A percentile compares a stretch with the other conserved stretches of the same genome.
These are phyloP conservation scores for Aspergillus brasiliensis DNA, from an alignment of 2,329 filamentous ascomycete genomes.

Conservation along the genomic window DNA sequence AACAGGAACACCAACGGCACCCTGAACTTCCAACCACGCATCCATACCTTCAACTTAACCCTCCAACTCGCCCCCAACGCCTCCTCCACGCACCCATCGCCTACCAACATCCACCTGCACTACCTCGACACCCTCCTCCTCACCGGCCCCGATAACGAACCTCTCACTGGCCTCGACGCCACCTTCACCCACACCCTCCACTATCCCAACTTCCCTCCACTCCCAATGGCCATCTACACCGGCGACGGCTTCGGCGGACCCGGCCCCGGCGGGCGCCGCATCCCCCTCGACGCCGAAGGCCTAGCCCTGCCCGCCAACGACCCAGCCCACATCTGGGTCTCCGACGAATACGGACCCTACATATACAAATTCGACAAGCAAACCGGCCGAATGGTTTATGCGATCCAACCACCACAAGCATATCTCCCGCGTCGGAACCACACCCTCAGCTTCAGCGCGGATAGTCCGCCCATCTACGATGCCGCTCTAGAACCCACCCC, in stretches of 20 bases:
- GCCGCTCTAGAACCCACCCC: constrained; percentile 54
- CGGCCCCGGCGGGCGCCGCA: constrained; percentile 61
- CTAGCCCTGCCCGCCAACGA: constrained; percentile 62
- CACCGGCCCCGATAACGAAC: constrained; percentile 62
- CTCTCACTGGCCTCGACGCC: constrained; percentile 66
- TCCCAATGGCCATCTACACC: constrained; percentile 65
- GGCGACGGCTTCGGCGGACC: constrained; percentile 68
- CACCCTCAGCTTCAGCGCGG: constrained; percentile 63
- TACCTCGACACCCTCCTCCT: constrained; percentile 69
- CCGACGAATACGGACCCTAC: constrained; percentile 71
- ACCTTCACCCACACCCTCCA: constrained; percentile 56
- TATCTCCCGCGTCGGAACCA: constrained; percentile 66
- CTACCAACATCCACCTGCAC: constrained; percentile 62
- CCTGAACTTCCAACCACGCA: constrained; percentile 58
- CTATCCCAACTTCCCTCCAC: constrained; percentile 61
- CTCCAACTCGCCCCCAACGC: constrained; percentile 58
- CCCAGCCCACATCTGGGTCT: constrained; percentile 62
- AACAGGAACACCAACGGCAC: constrained; percentile 18
- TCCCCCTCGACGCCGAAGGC: constrained; percentile 68
- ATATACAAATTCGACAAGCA: constrained; percentile 64
- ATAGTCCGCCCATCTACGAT: constrained; percentile 64
- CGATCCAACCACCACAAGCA: constrained; percentile 66
- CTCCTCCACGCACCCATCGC: constrained; percentile 55
- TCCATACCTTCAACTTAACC: constrained; percentile 67
- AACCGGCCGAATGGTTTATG: constrained; percentile 61